Conservation (phyloP, 2,329 filamentous ascomycete species). For the Purpureocillium lavendulum region DNA sequence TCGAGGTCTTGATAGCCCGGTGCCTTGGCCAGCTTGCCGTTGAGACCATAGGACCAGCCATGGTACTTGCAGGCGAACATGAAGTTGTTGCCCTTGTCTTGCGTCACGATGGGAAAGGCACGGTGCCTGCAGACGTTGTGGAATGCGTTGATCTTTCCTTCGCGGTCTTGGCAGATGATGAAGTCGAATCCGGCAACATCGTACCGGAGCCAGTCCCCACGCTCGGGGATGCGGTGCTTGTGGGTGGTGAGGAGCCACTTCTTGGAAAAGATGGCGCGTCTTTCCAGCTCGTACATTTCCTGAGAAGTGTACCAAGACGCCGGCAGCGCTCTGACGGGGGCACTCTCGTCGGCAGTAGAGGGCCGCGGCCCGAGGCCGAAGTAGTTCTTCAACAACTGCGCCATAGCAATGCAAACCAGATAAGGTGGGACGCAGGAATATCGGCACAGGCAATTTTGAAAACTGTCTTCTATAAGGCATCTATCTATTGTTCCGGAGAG, state of each 20-base stretch:
- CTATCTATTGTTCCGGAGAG: too few species aligned
- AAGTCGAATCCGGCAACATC: constrained; percentile 48
- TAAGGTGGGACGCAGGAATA: neutral
- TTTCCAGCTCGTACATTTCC: constrained; percentile 49
- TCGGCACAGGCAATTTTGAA: neutral
- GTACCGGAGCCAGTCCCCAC: constrained; percentile 49
- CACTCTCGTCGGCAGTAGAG: constrained; percentile 10
- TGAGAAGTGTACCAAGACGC: constrained; percentile 41
- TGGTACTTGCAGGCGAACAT: constrained; percentile 54
- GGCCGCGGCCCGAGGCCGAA: constrained; percentile 22
- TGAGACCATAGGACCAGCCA: constrained; percentile 53
- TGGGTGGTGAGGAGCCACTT: constrained; percentile 49
- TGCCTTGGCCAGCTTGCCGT: constrained; percentile 50
- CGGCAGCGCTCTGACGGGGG: constrained; percentile 30
- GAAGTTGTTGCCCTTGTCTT: constrained; percentile 38
- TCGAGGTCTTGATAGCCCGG: constrained; percentile 47
- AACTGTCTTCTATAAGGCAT: neutral
- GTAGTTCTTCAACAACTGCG: constrained; percentile 23
- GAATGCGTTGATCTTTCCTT: constrained; percentile 47
- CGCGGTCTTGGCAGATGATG: constrained; percentile 40
- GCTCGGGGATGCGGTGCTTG: constrained; percentile 37
- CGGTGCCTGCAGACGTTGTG: constrained; percentile 56
- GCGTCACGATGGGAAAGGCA: constrained; percentile 48
- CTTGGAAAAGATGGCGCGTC: constrained; percentile 47
- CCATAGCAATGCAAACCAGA: constrained; percentile 2